Evolutionary conservation across 2,329 filamentous ascomycete species (phyloP).

Genomic region (Fusarium succisae): DNA sequence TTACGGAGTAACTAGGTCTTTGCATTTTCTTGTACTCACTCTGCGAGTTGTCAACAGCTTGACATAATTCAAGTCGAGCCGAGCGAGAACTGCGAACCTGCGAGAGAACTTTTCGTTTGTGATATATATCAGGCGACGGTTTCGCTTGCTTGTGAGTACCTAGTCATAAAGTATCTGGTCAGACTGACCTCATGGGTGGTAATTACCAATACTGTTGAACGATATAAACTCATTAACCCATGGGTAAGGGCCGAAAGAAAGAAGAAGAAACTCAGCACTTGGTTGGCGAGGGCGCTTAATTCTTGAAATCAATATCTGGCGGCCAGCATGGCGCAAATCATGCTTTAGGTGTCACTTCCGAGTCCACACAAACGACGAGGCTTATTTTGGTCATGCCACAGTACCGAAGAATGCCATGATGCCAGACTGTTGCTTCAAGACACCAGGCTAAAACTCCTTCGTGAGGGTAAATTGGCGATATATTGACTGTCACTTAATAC

Average conservation of each 20-base stretch:
- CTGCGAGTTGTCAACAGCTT: not conserved
- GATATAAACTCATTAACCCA: not conserved
- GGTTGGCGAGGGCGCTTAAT: not conserved
- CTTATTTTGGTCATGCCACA: not conserved
- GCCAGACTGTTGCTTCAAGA: not conserved
- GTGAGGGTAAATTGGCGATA: not conserved
- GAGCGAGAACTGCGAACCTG: not conserved
- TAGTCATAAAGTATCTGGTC: not conserved
- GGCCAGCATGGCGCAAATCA: not conserved
- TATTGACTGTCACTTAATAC: not conserved
- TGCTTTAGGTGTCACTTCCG: conserved; percentile 3
- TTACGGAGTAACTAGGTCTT: not conserved
- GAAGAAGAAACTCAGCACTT: not conserved
- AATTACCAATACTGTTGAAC: not conserved
- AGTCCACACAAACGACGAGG: not conserved
- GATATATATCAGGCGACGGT: not conserved
- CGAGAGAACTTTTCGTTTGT: too few relatives aligned
- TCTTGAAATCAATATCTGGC: not conserved
- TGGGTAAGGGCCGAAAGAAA: not conserved
- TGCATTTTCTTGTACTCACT: not conserved
- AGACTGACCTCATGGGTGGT: not conserved
- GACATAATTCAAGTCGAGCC: not conserved
- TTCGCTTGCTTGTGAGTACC: not conserved
- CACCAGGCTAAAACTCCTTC: not conserved
- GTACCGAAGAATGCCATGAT: not conserved